Conservation (phyloP, 352 stramenopile species). For the Phytophthora lateralis region DNA sequence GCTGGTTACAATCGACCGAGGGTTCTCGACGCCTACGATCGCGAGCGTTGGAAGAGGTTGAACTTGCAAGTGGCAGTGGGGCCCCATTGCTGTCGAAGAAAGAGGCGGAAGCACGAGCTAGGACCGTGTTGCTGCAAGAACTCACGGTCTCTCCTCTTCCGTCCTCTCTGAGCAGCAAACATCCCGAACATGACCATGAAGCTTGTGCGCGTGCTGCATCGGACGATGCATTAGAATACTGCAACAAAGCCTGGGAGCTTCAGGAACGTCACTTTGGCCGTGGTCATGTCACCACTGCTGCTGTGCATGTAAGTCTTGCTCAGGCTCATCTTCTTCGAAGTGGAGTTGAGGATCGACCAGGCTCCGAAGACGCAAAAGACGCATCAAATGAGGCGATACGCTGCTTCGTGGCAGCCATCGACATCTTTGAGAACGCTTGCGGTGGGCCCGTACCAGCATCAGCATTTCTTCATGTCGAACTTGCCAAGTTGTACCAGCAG, state of each 20-base stretch:
- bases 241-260: conserved; percentile 65
- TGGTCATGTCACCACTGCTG: conserved; percentile 58
- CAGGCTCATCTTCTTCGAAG: conserved; percentile 52
- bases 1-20: conserved; percentile 59
- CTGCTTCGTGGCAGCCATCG: conserved; percentile 53
- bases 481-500: conserved; percentile 62
- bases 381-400: conserved; percentile 44
- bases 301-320: conserved; percentile 56
- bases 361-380: conserved; percentile 23
- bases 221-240: conserved; percentile 72
- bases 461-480: conserved; percentile 59
- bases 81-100: conserved; percentile 52
- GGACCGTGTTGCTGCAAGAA: conserved; percentile 45
- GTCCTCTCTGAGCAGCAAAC: conserved; percentile 11
- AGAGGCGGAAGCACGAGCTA: conserved; percentile 49
- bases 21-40: conserved; percentile 47
- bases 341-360: conserved; percentile 11
- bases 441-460: conserved; percentile 61
- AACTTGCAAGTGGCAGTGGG: conserved; percentile 27
- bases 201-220: conserved; percentile 37
- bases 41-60: conserved; percentile 44
- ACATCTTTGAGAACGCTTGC: conserved; percentile 62
- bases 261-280: conserved; percentile 54
- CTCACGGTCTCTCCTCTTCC: conserved; percentile 33
- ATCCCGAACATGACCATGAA: conserved; percentile 16